A percentile compares a stretch with the other conserved stretches of the same genome.
Conservation (phyloP, 2,329 filamentous ascomycete species). For the Rhinocladiella mackenziei region DNA sequence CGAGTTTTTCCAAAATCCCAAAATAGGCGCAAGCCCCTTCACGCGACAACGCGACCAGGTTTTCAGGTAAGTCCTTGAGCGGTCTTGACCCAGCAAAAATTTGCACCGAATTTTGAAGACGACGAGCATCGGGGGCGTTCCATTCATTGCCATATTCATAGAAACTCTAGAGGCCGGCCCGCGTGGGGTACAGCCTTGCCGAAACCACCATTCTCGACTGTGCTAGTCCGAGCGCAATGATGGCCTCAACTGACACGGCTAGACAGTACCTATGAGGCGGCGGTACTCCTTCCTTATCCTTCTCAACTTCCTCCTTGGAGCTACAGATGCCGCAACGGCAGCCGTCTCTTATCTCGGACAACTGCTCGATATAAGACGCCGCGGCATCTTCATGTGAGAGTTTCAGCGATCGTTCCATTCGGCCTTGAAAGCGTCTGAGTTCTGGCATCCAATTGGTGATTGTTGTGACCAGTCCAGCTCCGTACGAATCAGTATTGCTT, state of each 20-base stretch:
- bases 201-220: conserved; percentile 26
- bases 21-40: conserved; percentile 28
- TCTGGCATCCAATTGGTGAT: conserved; percentile 25
- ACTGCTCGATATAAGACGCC: conserved; percentile 17
- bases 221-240: conserved; percentile 26
- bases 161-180: conserved; percentile 25
- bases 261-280: conserved; percentile 26
- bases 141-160: conserved; percentile 28
- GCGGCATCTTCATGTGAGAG: conserved; percentile 21
- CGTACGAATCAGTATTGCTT: conserved; percentile 23
- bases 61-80: conserved; percentile 19
- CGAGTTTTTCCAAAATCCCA: conserved; percentile 19
- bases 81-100: conserved; percentile 27
- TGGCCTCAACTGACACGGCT: conserved; percentile 24
- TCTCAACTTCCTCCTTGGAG: conserved; percentile 14
- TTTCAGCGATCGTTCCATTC: conserved; percentile 27
- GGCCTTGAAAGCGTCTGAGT: conserved; percentile 23
- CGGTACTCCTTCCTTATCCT: conserved; percentile 19
- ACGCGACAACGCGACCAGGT: conserved; percentile 25
- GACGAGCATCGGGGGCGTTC: conserved; percentile 26
- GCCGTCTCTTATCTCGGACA: conserved; percentile 17
- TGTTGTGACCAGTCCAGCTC: conserved; percentile 22
- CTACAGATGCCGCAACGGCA: conserved; percentile 26
- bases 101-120: conserved; percentile 23
- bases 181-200: conserved; percentile 21